Evolutionary conservation across 2,329 filamentous ascomycete genomes (phyloP).

Genomic region (Calonectria hongkongensis): DNA sequence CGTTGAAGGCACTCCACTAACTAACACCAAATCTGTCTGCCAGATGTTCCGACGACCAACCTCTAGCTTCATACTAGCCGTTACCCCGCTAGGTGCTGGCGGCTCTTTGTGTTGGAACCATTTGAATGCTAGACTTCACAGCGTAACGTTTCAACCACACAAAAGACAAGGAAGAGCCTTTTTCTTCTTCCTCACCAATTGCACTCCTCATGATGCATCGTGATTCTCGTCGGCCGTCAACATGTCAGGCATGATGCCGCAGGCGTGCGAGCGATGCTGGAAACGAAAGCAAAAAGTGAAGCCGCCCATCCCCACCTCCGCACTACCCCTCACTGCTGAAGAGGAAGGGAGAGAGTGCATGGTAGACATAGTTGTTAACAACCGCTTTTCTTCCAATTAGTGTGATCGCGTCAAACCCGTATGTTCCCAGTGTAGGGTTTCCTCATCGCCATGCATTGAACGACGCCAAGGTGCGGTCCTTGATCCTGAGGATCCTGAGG

Average conservation of each 20-base stretch:
- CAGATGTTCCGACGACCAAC: not conserved
- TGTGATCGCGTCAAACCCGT: slow-evolving; percentile 37
- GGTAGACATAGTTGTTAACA: slow-evolving; percentile 15
- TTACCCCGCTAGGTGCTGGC: slow-evolving; percentile 10
- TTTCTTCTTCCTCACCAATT: not conserved
- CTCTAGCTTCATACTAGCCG: not conserved
- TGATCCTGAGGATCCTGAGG: slow-evolving; percentile 32
- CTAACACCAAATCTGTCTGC: slow-evolving; percentile 14
- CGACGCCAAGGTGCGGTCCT: slow-evolving; percentile 32
- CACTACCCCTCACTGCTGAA: not conserved
- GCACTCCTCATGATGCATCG: slow-evolving; percentile 6
- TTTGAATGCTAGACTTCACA: not conserved
- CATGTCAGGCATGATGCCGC: slow-evolving; percentile 28
- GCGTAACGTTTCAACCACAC: not conserved
- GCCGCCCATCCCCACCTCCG: not conserved
- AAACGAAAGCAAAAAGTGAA: slow-evolving; percentile 46
- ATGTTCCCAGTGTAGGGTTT: slow-evolving; percentile 30
- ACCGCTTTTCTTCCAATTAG: slow-evolving; percentile 3
- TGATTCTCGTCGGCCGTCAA: not conserved
- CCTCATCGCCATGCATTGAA: slow-evolving; percentile 36
- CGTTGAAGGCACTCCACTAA: slow-evolving; percentile 18
- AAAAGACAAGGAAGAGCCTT: not conserved
- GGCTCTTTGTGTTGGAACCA: not conserved
- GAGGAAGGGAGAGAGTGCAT: not conserved
- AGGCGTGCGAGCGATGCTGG: slow-evolving; percentile 45